These are phyloP conservation scores for Fraxinus floribunda DNA, from an alignment of 305 asterid species.

Conservation along the genomic window DNA sequence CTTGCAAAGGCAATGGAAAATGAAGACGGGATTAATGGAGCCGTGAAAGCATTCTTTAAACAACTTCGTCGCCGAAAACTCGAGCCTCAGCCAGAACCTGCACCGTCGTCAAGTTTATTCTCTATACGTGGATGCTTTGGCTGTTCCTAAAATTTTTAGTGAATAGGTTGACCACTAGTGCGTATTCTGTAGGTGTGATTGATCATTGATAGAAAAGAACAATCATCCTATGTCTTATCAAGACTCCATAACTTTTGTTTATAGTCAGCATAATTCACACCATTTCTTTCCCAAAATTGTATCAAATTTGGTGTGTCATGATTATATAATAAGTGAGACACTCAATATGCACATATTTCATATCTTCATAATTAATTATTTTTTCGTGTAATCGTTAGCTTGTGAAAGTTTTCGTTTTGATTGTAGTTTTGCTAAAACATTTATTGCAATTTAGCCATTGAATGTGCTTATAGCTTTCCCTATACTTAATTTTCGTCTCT, in stretches of 20 bases:
- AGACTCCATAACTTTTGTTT: background rate
- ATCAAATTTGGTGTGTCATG: background rate
- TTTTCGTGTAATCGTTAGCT: background rate
- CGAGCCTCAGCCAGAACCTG: conserved; percentile 45
- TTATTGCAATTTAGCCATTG: background rate
- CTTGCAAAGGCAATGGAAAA: conserved; percentile 90
- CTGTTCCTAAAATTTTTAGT: conserved; percentile 52
- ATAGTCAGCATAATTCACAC: background rate
- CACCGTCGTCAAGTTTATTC: conserved; percentile 47
- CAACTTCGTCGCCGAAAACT: conserved; percentile 61
- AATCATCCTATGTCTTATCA: background rate
- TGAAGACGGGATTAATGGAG: conserved; percentile 95
- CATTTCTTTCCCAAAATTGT: background rate
- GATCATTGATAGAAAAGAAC: background rate
- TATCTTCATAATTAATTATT: background rate
- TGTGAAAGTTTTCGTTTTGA: background rate
- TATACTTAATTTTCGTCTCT: background rate
- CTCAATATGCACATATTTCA: background rate
- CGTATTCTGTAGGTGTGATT: conserved; percentile 24
- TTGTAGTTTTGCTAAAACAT: background rate
- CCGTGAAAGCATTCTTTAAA: conserved; percentile 83
- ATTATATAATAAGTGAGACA: background rate
- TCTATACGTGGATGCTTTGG: conserved; percentile 75
- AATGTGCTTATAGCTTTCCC: background rate
- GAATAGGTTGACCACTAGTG: conserved; percentile 10